A percentile compares a stretch with the other conserved stretches of the same genome.
Evolutionary conservation across 352 stramenopile species (phyloP).

Genomic region (Achlya hypogyna): DNA sequence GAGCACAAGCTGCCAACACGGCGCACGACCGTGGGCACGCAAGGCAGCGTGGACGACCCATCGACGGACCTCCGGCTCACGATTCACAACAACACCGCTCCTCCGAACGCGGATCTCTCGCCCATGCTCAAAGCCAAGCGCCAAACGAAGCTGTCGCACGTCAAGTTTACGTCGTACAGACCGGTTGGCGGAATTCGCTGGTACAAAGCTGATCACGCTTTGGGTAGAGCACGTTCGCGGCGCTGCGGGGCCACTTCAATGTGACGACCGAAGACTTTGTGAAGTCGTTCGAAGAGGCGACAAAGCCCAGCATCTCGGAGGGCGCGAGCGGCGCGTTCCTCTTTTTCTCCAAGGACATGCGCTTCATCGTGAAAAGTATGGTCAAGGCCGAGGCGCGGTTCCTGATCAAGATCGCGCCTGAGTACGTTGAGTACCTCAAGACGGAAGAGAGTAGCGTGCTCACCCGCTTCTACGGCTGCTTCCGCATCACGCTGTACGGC

Average conservation of each 20-base stretch:
- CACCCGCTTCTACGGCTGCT: conserved; percentile 86
- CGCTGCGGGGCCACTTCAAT: conserved; percentile 57
- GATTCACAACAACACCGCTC: conserved; percentile 30
- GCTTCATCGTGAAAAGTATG: conserved; percentile 89
- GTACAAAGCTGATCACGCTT: too few relatives aligned
- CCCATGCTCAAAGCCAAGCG: background rate
- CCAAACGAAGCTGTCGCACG: conserved; percentile 20
- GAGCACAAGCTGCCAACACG: conserved; percentile 30
- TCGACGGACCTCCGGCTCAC: conserved; percentile 17
- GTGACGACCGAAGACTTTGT: conserved; percentile 61
- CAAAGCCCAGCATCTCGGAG: conserved; percentile 84
- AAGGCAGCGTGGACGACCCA: background rate
- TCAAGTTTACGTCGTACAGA: conserved; percentile 23
- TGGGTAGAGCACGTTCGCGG: conserved; percentile 42
- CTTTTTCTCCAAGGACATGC: conserved; percentile 86
- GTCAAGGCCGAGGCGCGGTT: conserved; percentile 70
- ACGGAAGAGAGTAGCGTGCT: conserved; percentile 62
- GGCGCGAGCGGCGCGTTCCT: conserved; percentile 87
- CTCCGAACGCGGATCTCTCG: background rate
- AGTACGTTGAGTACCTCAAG: conserved; percentile 82
- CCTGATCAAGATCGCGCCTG: conserved; percentile 71
- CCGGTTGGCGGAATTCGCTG: too few relatives aligned
- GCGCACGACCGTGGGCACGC: background rate
- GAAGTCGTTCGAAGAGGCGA: conserved; percentile 68
- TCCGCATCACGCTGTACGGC: conserved; percentile 85